These are phyloP conservation scores for Thozetella sp. DNA, from an alignment of 495 filamentous ascomycete genomes.

Conservation along the genomic window DNA sequence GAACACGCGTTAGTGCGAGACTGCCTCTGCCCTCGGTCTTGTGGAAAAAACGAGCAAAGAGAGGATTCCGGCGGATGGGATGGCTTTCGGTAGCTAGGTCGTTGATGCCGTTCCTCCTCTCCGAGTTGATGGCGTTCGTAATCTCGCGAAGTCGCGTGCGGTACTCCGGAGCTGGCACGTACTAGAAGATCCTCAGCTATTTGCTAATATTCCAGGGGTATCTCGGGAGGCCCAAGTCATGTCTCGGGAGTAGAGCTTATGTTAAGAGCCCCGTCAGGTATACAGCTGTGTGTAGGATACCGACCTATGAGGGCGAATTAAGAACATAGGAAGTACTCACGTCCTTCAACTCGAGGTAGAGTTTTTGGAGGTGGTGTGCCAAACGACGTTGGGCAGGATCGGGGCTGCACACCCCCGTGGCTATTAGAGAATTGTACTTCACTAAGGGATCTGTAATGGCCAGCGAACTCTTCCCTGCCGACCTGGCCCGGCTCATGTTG, in stretches of 20 bases:
- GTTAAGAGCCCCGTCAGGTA: too few relatives aligned
- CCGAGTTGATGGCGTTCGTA: conserved; percentile 37
- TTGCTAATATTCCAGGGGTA: too few relatives aligned
- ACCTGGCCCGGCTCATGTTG: conserved; percentile 28
- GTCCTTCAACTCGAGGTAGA: conserved; percentile 67
- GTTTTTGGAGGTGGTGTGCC: conserved; percentile 68
- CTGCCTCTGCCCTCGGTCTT: conserved; percentile 39
- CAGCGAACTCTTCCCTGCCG: conserved; percentile 36
- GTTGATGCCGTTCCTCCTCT: conserved; percentile 14
- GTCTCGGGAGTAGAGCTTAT: too few relatives aligned
- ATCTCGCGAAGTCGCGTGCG: conserved; percentile 53
- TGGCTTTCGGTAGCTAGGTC: conserved; percentile 42
- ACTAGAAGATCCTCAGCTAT: too few relatives aligned
- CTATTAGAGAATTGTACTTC: conserved; percentile 64
- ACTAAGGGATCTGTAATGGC: conserved; percentile 74
- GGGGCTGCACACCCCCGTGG: conserved; percentile 57
- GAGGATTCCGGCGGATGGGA: conserved; percentile 49
- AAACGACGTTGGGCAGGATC: conserved; percentile 70
- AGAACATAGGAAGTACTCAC: too few relatives aligned
- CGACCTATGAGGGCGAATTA: too few relatives aligned
- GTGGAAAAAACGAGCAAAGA: conserved; percentile 45
- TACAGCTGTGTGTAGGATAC: too few relatives aligned
- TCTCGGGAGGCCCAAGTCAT: too few relatives aligned
- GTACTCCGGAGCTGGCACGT: conserved; percentile 66
- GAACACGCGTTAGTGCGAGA: conserved; percentile 58